Evolutionary conservation across 2,329 filamentous ascomycete species (phyloP), one percentile per base, ranked within the genome.

Genomic region (Periglandula ipomoeae): DNA sequence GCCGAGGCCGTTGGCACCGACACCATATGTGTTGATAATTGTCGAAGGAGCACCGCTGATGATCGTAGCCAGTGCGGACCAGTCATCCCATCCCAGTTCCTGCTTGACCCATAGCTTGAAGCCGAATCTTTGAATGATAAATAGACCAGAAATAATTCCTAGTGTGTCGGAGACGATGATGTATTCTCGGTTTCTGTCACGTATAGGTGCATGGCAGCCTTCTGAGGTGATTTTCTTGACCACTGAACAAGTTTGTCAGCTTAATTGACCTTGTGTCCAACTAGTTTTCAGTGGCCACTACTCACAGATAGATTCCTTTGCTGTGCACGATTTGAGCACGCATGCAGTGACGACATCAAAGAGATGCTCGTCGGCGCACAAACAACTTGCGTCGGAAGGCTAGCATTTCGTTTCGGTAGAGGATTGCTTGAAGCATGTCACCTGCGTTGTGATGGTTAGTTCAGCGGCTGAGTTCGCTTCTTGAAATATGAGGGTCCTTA

Each of bases 71-170:
- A 61, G 45, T 15, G 56, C 56, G 27, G 58, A 53, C 35, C 56
- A 55, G 46, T 63, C 60, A 22, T 63, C 59, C 13, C 64, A 48
- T 2, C 52, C 61, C 17, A 65, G 61, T 1, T 57, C 47, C 23
- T 61, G 41, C 38, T 61, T 64, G 5, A 58, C 46, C 3, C 59
- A 60, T 22, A 64, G 56, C 27, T 52, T 56, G 20, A 53, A 59
- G 3, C 54, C 55, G 5, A 67, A 61, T 45, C 68, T 64, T 23
- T 67, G 57, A 10, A 60, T 55, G 9, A 68, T 55, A 41, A 66
- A 62, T 45, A 66, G 56, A 23, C 56, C 61, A 13, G 62, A 58
- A 17, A 68, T 63, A 3, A 61, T 58, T 32, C 51, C 55, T 8
- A 58, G 38, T 56, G 44, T 48, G 38, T 53, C 49, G 15, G 52